Evolutionary conservation across 2,329 filamentous ascomycete species (phyloP), one percentile per base, ranked within the genome.

Genomic region (Xylariomycetidae sp.): DNA sequence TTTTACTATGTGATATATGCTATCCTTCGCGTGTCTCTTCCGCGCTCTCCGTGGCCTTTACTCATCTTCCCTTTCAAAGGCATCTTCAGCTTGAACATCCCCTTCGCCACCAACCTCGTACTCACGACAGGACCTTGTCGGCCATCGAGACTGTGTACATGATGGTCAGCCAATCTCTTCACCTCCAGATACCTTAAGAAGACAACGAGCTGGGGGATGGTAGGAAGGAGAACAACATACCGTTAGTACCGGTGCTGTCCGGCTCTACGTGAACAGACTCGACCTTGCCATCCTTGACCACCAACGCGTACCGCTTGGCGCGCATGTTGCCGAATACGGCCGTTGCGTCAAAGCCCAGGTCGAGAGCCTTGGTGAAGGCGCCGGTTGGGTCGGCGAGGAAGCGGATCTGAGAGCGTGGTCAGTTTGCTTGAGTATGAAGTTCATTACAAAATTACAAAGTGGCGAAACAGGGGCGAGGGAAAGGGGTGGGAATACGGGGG

Each of bases 281-380:
- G 49, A 95, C 84, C 64, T 86, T 87, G 47, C 90, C 89, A 50
- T 93, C 67, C 65, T 94, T 80, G 32, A 93, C 68, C 32, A 89
- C 73, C 34, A 95, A 69, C 14, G 85, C 87, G 54, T 94, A 95
- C 31, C 90, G 77, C 77, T 95, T 94, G 63, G 84, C 83, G 44
- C 90, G 79, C 49, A 76, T 67, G 49, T 82, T 80, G 26, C 90
- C 90, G 51, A 96, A 92, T 58, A 95, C 76, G 34, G 82, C 69
- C 10, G 74, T 70, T 32, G 74, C 82, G 44, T 95, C 82, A 53
- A 95, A 95, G 43, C 74, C 74, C 26, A 95, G 72, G 39, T 94
- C 87, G 22, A 95, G 70, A 4, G 83, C 81, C 57, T 86, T 81
- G 45, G 85, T 92, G 64, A 95, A 94, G 39, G 76, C 70, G 38